Evolutionary conservation across 495 filamentous ascomycete species (phyloP).

Genomic region (Daldinia bambusicola): DNA sequence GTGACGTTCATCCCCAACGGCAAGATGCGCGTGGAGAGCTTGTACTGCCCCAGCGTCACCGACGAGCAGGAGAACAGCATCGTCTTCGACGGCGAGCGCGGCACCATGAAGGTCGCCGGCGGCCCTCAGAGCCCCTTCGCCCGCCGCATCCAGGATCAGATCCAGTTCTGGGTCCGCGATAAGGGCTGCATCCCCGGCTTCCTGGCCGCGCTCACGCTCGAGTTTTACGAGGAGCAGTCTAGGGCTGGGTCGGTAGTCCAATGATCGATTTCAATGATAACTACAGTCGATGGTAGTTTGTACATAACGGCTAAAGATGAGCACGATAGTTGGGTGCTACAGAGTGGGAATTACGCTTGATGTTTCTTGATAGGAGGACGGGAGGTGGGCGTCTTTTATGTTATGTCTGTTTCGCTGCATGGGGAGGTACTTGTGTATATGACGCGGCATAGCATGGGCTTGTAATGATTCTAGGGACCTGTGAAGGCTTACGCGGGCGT

Average conservation of each 20-base stretch:
- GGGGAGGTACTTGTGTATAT: constrained; percentile 4
- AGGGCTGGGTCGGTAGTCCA: constrained; percentile 34
- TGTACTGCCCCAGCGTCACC: constrained; percentile 74
- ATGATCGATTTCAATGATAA: not conserved
- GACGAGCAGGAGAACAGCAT: constrained; percentile 88
- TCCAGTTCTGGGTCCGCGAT: constrained; percentile 94
- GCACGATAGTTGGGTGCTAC: not conserved
- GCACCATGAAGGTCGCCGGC: constrained; percentile 96
- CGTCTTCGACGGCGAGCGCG: constrained; percentile 94
- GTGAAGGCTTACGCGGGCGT: constrained; percentile 16
- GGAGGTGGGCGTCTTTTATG: not conserved
- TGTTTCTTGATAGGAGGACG: not conserved
- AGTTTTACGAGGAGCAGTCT: constrained; percentile 85
- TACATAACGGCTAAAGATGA: not conserved
- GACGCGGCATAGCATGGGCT: constrained; percentile 15
- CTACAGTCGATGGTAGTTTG: not conserved
- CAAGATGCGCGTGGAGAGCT: constrained; percentile 83
- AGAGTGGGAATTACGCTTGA: not conserved
- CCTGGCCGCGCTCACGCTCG: constrained; percentile 85
- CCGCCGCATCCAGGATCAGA: constrained; percentile 78
- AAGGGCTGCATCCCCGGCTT: constrained; percentile 92
- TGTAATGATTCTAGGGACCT: constrained; percentile 13
- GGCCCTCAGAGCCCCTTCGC: constrained; percentile 89
- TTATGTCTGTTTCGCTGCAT: not conserved
- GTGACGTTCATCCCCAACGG: constrained; percentile 93